Evolutionary conservation across 306 rosid species (phyloP), one percentile per base, ranked within the genome.

Genomic region (Cicer chorassanicum): DNA sequence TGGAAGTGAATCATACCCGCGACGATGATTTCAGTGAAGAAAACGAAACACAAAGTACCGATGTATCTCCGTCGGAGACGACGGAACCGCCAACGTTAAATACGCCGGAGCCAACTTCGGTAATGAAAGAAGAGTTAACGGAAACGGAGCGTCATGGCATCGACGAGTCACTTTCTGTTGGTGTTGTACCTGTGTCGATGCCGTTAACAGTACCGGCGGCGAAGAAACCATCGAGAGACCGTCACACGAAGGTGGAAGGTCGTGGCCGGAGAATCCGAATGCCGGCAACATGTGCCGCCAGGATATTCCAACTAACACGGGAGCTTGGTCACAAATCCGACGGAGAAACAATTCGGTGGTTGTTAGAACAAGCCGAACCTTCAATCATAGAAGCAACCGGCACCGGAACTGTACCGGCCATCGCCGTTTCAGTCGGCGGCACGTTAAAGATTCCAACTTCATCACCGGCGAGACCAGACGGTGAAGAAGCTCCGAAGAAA

Each of bases 201-300:
- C 84, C 88, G 43, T 21, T 67, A 18, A 4, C 82, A 7, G 6
- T 67, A 1, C 24, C 10, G 19, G 72, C 1, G 45, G 73, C 76
- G 21, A 89, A 39, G 82, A 82, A 77, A 13, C 79, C 85, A 2
- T 87, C 93, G 2, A 90, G 79, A 75, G 98, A 93, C 76, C 91
- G 95, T 11, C 98, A 93, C 89, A 93, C 98, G 8, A 90, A 92
- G 81, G 96, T 92, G 43, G 96, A 92, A 75, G 96, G 98, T 0
- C 91, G 98, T 1, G 98, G 98, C 38, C 87, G 98, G 68, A 86
- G 98, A 82, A 71, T 92, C 49, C 88, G 98, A 55, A 87, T 92
- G 90, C 98, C 98, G 64, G 94, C 96, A 18, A 44, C 89, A 0
- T 88, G 96, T 51, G 98, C 96, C 10, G 96, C 96, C 14, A 80